These are phyloP conservation scores for Penicillium nordicum DNA, from an alignment of 2,329 filamentous ascomycete species.

Conservation along the genomic window DNA sequence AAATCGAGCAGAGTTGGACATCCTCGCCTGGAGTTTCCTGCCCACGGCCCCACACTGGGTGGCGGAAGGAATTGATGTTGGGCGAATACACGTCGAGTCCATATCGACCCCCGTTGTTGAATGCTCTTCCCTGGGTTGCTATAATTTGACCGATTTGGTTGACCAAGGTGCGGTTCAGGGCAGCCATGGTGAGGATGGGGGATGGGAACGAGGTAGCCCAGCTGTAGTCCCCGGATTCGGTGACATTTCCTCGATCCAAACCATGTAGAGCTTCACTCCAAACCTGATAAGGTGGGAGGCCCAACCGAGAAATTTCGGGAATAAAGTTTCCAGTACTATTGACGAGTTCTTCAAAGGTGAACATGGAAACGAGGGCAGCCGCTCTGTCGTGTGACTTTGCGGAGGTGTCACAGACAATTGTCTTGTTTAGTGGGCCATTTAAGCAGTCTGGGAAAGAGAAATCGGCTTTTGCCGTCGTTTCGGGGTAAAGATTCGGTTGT, in stretches of 20 bases:
- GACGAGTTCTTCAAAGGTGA: slow-evolving; percentile 55
- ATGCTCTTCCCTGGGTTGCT: slow-evolving; percentile 61
- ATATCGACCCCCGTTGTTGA: slow-evolving; percentile 56
- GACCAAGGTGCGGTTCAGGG: slow-evolving; percentile 63
- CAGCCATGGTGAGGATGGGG: slow-evolving; percentile 60
- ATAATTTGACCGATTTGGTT: slow-evolving; percentile 52
- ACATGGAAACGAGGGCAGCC: slow-evolving; percentile 49
- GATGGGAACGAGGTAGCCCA: slow-evolving; percentile 64
- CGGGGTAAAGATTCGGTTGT: slow-evolving; percentile 24
- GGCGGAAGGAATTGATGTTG: slow-evolving; percentile 64
- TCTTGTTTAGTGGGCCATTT: slow-evolving; percentile 50
- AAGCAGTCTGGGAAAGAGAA: slow-evolving; percentile 50
- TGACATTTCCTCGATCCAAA: slow-evolving; percentile 58
- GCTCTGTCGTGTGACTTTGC: slow-evolving; percentile 42
- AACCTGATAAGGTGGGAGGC: slow-evolving; percentile 58
- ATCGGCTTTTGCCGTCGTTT: slow-evolving; percentile 20
- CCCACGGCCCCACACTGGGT: slow-evolving; percentile 62
- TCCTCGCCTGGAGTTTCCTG: slow-evolving; percentile 61
- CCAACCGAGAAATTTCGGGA: slow-evolving; percentile 54
- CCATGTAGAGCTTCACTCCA: slow-evolving; percentile 62
- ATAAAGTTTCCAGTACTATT: slow-evolving; percentile 50
- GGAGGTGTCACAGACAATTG: slow-evolving; percentile 51
- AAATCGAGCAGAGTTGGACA: slow-evolving; percentile 46
- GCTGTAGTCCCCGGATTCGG: slow-evolving; percentile 51
- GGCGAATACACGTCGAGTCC: slow-evolving; percentile 49